These are phyloP conservation scores for Coemansia sp. DNA, from an alignment of 192 early-diverging fungal genomes.

Conservation along the genomic window DNA sequence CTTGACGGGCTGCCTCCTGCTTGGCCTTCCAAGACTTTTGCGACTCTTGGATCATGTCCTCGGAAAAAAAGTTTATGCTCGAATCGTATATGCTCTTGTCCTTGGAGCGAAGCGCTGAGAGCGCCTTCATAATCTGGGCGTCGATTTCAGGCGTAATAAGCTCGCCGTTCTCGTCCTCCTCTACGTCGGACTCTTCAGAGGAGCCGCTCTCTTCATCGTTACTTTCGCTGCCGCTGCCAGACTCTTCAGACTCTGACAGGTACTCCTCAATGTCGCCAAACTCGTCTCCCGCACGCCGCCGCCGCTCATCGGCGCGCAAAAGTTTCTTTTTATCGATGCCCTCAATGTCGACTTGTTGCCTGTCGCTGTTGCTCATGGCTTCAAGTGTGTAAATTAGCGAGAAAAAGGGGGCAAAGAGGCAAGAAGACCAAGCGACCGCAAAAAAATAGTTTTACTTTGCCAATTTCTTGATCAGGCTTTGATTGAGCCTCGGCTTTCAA, in stretches of 20 bases:
- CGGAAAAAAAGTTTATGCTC: conserved; percentile 72
- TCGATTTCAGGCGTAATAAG: conserved; percentile 88
- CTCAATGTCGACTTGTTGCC: conserved; percentile 9
- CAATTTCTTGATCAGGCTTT: too few species aligned
- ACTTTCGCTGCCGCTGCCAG: conserved; percentile 23
- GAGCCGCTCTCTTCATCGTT: conserved; percentile 33
- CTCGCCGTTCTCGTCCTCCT: conserved; percentile 76
- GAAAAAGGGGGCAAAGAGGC: not conserved
- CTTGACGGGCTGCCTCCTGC: conserved; percentile 24
- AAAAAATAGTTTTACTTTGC: not conserved
- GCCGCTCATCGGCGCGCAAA: conserved; percentile 41
- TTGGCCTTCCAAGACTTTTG: conserved; percentile 39
- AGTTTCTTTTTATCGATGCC: conserved; percentile 42
- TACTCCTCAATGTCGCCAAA: conserved; percentile 39
- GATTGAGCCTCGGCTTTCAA: too few species aligned
- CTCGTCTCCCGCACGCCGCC: conserved; percentile 38
- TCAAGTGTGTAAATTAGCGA: not conserved
- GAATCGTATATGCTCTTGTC: conserved; percentile 83
- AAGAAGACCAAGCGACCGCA: too few species aligned
- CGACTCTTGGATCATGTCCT: conserved; percentile 33
- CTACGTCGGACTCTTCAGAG: conserved; percentile 61
- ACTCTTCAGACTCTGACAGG: conserved; percentile 19
- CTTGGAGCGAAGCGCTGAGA: conserved; percentile 71
- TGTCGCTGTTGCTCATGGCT: conserved; percentile 3
- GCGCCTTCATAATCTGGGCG: conserved; percentile 90